Percentiles rank a stretch among this genome's conserved stretches.
Evolutionary conservation across 2,329 filamentous ascomycete species (phyloP).

Genomic region (Coniochaeta sp.): DNA sequence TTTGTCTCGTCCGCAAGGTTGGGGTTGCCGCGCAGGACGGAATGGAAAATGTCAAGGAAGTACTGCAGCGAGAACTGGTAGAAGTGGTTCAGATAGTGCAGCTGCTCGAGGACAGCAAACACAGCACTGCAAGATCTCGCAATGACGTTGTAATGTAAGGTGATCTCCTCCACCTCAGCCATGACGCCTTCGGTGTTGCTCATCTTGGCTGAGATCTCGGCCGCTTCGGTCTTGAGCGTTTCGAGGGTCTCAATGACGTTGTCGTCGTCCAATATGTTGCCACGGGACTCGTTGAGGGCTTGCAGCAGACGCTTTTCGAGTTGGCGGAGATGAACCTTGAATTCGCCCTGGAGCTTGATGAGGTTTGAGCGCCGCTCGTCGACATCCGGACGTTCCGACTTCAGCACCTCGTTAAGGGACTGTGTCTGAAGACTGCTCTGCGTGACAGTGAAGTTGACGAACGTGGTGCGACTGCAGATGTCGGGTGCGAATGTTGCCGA

Average conservation of each 20-base stretch:
- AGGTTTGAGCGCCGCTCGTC: conserved; percentile 94
- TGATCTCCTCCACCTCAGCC: conserved; percentile 97
- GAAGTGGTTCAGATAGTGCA: conserved; percentile 98
- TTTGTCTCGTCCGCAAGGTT: conserved; percentile 64
- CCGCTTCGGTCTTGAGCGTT: conserved; percentile 95
- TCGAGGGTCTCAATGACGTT: conserved; percentile 97
- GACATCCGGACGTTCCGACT: conserved; percentile 94
- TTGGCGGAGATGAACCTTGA: conserved; percentile 94
- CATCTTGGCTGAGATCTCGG: conserved; percentile 94
- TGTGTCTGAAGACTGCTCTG: conserved; percentile 98
- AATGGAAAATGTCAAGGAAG: conserved; percentile 95
- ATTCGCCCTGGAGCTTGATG: conserved; percentile 98
- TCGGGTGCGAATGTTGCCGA: conserved; percentile 94
- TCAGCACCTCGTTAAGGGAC: conserved; percentile 93
- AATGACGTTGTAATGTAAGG: conserved; percentile 87
- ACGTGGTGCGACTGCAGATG: conserved; percentile 95
- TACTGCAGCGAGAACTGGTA: conserved; percentile 99
- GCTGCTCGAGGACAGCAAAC: conserved; percentile 91
- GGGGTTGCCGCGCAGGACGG: conserved; percentile 76
- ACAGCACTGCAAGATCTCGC: conserved; percentile 94
- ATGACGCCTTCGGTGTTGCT: conserved; percentile 95
- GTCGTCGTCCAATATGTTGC: conserved; percentile 97
- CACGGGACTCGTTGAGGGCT: conserved; percentile 92
- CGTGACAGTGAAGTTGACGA: conserved; percentile 99
- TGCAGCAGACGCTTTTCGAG: conserved; percentile 91